Evolutionary conservation across 345 rosid species (phyloP).

Genomic region (Trapa incisa): DNA sequence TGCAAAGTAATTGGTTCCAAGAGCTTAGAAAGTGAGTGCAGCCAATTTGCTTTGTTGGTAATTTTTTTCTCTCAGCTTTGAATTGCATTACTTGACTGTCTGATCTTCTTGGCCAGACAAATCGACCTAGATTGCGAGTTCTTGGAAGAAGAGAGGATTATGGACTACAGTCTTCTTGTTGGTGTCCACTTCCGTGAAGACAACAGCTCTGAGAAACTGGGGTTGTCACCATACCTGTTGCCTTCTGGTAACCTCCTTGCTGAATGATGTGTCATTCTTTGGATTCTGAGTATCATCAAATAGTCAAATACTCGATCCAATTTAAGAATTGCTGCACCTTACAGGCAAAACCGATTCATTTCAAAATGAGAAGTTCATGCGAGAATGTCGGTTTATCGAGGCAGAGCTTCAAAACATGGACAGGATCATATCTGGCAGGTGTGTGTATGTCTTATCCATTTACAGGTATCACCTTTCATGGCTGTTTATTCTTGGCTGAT

Average conservation of each 20-base stretch:
- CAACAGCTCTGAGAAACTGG: constrained; percentile 70
- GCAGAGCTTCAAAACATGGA: constrained; percentile 95
- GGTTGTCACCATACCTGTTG: constrained; percentile 77
- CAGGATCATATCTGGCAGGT: constrained; percentile 71
- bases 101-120: constrained; percentile 39
- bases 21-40: constrained; percentile 66
- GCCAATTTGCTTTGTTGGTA: background rate
- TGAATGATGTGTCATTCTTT: background rate
- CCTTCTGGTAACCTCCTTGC: constrained; percentile 53
- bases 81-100: background rate
- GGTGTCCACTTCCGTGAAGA: constrained; percentile 93
- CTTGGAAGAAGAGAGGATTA: constrained; percentile 83
- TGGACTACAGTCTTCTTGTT: constrained; percentile 92
- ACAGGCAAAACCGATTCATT: constrained; percentile 67
- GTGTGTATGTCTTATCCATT: constrained; percentile 5
- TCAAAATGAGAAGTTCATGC: constrained; percentile 81
- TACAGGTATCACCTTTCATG: background rate
- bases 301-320: background rate
- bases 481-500: background rate
- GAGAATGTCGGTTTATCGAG: constrained; percentile 81
- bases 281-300: background rate
- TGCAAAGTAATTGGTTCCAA: constrained; percentile 69
- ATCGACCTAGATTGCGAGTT: constrained; percentile 78
- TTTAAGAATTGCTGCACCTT: constrained; percentile 3
- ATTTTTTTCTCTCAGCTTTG: background rate